Percentiles rank a stretch among this genome's conserved stretches.
These are phyloP conservation scores for Kokia cookei DNA, from an alignment of 441 rosid genomes.

Conservation along the genomic window DNA sequence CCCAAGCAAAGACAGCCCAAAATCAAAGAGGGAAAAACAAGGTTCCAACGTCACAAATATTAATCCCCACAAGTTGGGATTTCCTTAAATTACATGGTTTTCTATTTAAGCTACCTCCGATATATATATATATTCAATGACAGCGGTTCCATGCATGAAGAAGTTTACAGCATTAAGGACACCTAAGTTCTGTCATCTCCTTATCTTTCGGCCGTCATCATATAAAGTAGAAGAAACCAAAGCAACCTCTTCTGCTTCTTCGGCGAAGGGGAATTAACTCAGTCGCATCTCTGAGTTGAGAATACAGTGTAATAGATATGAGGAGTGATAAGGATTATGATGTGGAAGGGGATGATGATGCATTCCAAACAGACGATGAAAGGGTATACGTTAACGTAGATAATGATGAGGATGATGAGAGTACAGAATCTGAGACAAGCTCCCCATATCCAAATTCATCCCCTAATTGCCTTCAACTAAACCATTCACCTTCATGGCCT, in stretches of 20 bases:
- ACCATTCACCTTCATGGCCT: slow-evolving; percentile 46
- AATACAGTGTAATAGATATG: slow-evolving; percentile 15
- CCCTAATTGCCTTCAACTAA: background rate
- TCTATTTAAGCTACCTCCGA: background rate
- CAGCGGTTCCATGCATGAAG: background rate
- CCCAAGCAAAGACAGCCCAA: background rate
- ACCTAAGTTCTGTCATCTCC: background rate
- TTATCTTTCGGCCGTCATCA: background rate
- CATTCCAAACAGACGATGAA: slow-evolving; percentile 62
- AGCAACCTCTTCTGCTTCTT: background rate
- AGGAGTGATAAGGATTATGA: slow-evolving; percentile 56
- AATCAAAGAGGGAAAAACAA: background rate
- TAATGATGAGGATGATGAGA: slow-evolving; percentile 21
- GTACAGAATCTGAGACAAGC: slow-evolving; percentile 24
- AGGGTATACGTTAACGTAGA: slow-evolving; percentile 23
- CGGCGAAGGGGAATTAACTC: too few species aligned
- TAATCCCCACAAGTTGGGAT: background rate
- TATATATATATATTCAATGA: too few species aligned
- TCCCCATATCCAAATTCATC: slow-evolving; percentile 12
- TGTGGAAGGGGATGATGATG: slow-evolving; percentile 42
- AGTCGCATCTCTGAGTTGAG: background rate
- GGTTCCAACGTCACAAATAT: background rate
- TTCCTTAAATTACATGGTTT: background rate
- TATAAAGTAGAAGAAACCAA: background rate
- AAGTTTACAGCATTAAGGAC: background rate